These are phyloP conservation scores for Histomonas meleagridis DNA, from an alignment of 208 protist genomes.

Conservation along the genomic window DNA sequence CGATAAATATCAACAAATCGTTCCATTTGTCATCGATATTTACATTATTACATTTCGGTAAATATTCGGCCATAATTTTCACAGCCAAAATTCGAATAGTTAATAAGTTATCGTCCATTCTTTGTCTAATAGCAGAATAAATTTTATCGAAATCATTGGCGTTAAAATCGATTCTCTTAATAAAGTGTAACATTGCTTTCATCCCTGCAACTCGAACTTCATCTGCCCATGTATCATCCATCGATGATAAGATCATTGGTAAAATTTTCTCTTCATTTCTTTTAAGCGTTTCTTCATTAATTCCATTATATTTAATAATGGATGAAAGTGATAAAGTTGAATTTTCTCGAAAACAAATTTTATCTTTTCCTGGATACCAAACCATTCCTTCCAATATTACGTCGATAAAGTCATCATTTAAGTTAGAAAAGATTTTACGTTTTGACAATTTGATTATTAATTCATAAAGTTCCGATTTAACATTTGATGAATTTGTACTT, in stretches of 20 bases:
- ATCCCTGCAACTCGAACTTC: background rate
- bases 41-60: background rate
- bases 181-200: background rate
- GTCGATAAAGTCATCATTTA: background rate
- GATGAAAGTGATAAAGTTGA: background rate
- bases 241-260: background rate
- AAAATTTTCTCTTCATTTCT: background rate
- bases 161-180: background rate
- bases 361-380: background rate
- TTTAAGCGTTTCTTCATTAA: background rate
- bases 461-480: background rate
- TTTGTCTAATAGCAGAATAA: background rate
- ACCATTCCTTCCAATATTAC: background rate
- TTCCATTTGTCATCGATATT: background rate
- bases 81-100: background rate
- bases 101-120: background rate
- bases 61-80: background rate
- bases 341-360: background rate
- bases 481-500: background rate
- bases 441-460: background rate
- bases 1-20: conserved; percentile 15
- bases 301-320: background rate
- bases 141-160: background rate
- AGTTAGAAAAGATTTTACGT: background rate
- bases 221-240: conserved; percentile 31